Evolutionary conservation across 2,329 filamentous ascomycete species (phyloP), one percentile per base, ranked within the genome.

Genomic region (Drechslera avenae): DNA sequence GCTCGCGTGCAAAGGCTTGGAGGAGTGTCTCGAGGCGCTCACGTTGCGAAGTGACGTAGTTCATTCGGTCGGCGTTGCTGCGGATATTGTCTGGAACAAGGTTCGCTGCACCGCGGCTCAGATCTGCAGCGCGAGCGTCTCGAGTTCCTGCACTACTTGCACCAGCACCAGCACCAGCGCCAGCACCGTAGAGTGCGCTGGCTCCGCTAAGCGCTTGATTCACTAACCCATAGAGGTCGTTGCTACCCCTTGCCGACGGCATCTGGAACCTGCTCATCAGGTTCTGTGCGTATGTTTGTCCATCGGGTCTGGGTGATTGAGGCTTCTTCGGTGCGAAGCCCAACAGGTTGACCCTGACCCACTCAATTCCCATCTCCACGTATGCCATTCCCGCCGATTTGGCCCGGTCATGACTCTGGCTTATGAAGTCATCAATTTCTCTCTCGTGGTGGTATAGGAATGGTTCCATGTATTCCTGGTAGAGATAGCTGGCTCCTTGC

Each of bases 371-470:
- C 54, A 73, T 68, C 60, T 78, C 75, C 17, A 79, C 60, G 30
- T 76, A 78, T 62, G 86, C 80, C 52, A 96, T 79, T 33, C 93
- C 92, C 32, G 90, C 86, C 13, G 85, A 79, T 75, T 87, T 89
- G 55, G 90, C 84, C 50, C 86, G 86, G 60, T 91, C 89, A 73
- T 97, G 92, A 33, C 86, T 81, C 53, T 86, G 83, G 59, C 86
- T 87, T 73, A 97, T 97, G 69, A 96, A 87, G 55, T 90, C 85
- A 69, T 99, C 94, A 74, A 99, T 97, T 60, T 90, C 85, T 35
- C 81, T 75, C 75, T 97, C 94, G 74, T 99, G 93, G 54, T 91
- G 83, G 66, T 86, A 81, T 41, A 99, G 86, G 78, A 93, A 96
- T 0, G 93, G 93, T 73, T 96, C 88, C 54, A 97, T 81, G 73